Base-by-base conservation (phyloP, 2,329 filamentous ascomycete species). In the Camillea tinctor region DNA sequence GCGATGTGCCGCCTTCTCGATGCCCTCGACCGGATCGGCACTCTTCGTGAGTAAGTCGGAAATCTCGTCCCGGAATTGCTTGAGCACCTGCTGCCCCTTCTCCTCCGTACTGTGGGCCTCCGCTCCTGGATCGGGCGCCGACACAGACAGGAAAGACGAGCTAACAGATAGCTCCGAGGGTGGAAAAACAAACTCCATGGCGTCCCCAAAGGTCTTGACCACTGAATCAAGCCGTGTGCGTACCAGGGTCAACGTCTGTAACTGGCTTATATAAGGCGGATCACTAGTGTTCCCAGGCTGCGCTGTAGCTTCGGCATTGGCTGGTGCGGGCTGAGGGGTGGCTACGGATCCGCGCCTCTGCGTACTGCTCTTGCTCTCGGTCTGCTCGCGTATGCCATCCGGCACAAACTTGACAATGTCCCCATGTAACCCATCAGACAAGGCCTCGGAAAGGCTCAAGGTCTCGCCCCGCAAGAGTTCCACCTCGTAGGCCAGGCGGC, bases 131-230 rank as follows among this genome's bases (percentile, higher is more conserved):
- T 94, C 91, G 0, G 94, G 93, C 0, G 90, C 92, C 0, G 93
- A 96, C 13, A 97, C 92, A 5, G 92, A 96, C 52, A 97, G 87
- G 70, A 97, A 93, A 0, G 91, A 93, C 0, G 92, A 94, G 52
- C 89, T 86, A 59, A 96, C 85, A 0, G 91, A 94, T 13, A 93
- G 77, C 72, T 97, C 93, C 0, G 91, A 96, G 0, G 94, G 93
- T 0, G 94, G 92, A 54, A 97, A 87, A 1, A 92, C 90, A 83
- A 96, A 98, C 68, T 96, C 90, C 91, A 98, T 97, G 30, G 95
- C 94, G 68, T 96, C 90, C 49, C 93, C 94, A 74, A 99, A 99
- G 1, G 89, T 90, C 74, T 91, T 90, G 70, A 98, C 93, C 22
- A 98, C 93, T 1, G 88, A 84, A 65, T 98, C 93, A 17, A 99